Evolutionary conservation across 192 early-diverging fungal species (phyloP).

Genomic region (Podila horticola): DNA sequence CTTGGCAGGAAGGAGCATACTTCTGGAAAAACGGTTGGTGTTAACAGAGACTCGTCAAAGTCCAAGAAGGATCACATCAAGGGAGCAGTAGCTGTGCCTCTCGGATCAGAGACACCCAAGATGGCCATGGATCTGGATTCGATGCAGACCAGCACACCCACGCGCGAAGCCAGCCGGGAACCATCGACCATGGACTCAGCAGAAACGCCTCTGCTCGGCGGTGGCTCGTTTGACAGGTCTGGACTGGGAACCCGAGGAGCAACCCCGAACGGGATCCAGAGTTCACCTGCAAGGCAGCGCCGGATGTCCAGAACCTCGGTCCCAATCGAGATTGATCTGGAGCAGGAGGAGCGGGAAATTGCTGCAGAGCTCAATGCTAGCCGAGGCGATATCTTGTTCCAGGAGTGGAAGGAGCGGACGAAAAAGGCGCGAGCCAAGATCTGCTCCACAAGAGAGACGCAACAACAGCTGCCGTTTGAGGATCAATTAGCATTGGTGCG

Average conservation of each 20-base stretch:
- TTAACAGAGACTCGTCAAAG: conserved; percentile 13
- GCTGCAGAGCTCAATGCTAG: conserved; percentile 65
- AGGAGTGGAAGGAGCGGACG: conserved; percentile 66
- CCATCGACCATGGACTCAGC: conserved; percentile 35
- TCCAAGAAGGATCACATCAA: conserved; percentile 5
- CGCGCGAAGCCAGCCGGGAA: conserved; percentile 24
- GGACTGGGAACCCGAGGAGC: conserved; percentile 18
- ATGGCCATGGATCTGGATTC: conserved; percentile 39
- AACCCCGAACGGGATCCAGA: conserved; percentile 27
- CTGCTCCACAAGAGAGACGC: conserved; percentile 49
- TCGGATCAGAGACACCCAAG: conserved; percentile 42
- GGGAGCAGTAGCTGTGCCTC: conserved; percentile 3
- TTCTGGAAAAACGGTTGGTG: conserved; percentile 16
- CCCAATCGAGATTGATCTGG: conserved; percentile 47
- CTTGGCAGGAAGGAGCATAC: conserved; percentile 27
- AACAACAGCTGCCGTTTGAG: conserved; percentile 61
- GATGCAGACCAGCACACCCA: conserved; percentile 24
- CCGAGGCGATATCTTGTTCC: conserved; percentile 62
- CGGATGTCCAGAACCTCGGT: conserved; percentile 35
- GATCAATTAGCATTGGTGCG: conserved; percentile 65
- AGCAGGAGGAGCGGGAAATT: conserved; percentile 51
- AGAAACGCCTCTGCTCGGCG: conserved; percentile 10
- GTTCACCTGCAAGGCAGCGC: conserved; percentile 23
- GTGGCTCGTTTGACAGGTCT: conserved; percentile 12
- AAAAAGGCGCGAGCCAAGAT: conserved; percentile 60